Base-by-base conservation (phyloP, 192 early-diverging fungal genomes). In the Nowakowskiella sp. region DNA sequence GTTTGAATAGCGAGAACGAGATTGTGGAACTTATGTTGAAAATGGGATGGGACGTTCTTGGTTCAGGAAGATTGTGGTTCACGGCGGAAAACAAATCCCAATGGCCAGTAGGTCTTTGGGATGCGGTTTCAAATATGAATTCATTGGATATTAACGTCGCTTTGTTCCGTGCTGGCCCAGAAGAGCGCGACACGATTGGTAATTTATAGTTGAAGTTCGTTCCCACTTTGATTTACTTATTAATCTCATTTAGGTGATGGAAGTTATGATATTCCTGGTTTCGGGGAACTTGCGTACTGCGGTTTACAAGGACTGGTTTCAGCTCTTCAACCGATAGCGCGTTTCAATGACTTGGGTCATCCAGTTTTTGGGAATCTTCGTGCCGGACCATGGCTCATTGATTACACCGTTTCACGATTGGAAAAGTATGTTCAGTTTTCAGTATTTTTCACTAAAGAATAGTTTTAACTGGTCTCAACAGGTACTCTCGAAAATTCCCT, bases 231-330 rank as follows among this genome's bases (percentile, higher is more conserved):
- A n/a, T 56, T 9, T 6, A 44, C 19, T 6, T 47, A 10, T 3
- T 61, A 31, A 51, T 56, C 9, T 9, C 8, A 44, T 3, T 44
- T 67, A 64, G 88, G 82, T 27, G 80, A 92, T 55, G 85, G 85
- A 16, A 76, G 66, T 5, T 99, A 99, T 60, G 76, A 94, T 42
- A 80, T 99, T 33, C 94, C 96, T 1, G 81, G 78, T n/a, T 72
- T 82, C 58, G 96, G 94, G 0, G 39, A 62, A 8, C 62, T 96
- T 6, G 67, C 87, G 0, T 99, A 95, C 61, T 88, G 87, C 61
- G 96, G 96, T 3, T 56, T 99, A 16, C 88, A 96, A 71, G 96
- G 96, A 1, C 91, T 90, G 57, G 80, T 89, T 52, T 85, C 90
- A 21, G 81, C 85, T 2, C 72, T 95, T 9, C 67, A 72, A n/a